phyloP scores from a whole-genome alignment of 2,329 filamentous ascomycete species.

The Penicillium sclerotigenum region DNA sequence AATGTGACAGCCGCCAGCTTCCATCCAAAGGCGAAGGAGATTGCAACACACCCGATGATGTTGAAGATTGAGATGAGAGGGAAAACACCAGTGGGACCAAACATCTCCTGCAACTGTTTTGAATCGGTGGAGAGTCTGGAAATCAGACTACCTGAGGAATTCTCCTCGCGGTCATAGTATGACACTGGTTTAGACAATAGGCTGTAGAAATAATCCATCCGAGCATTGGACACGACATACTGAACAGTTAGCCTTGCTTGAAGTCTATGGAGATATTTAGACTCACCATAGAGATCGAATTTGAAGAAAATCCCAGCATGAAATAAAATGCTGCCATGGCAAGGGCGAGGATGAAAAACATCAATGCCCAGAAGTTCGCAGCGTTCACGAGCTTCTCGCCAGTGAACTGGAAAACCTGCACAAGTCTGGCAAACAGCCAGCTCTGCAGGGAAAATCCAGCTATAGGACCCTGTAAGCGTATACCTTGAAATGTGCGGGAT shows the following conservation, averaged over 20 bases:
- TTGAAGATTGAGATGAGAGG: constrained; percentile 64
- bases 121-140: constrained; percentile 50
- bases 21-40: constrained; percentile 72
- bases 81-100: constrained; percentile 47
- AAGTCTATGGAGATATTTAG: not conserved
- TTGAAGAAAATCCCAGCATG: constrained; percentile 46
- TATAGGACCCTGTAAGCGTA: constrained; percentile 1
- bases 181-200: constrained; percentile 42
- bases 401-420: constrained; percentile 48
- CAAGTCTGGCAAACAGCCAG: constrained; percentile 49
- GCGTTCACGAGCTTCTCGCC: constrained; percentile 38
- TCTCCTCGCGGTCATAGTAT: constrained; percentile 47
- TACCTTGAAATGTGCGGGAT: not conserved
- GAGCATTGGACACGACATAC: constrained; percentile 37
- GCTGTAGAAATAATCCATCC: constrained; percentile 30
- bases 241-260: constrained; percentile 17
- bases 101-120: constrained; percentile 50
- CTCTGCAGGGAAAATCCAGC: constrained; percentile 37
- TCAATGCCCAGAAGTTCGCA: constrained; percentile 53
- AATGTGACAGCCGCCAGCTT: constrained; percentile 68
- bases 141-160: constrained; percentile 49
- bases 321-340: constrained; percentile 47
- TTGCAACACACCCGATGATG: constrained; percentile 61
- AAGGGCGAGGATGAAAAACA: constrained; percentile 56
- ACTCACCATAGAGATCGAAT: constrained; percentile 46